Conservation (phyloP, 2,329 filamentous ascomycete genomes). For the Pseudogymnoascus sp. region DNA sequence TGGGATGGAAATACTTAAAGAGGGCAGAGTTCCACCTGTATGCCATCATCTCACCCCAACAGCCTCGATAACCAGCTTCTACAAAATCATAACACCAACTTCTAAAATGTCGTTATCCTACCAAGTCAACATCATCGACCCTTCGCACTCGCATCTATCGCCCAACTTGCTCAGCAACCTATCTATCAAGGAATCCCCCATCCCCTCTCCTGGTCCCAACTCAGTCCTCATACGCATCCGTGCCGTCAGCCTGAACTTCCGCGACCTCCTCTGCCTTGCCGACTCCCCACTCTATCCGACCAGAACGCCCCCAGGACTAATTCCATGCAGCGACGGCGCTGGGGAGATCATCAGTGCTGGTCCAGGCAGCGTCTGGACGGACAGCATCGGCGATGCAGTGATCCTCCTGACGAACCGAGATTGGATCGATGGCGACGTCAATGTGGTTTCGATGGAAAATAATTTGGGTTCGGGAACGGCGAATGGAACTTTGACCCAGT, state of each 20-base stretch:
- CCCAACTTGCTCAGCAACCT: constrained; percentile 39
- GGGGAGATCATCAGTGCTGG: constrained; percentile 34
- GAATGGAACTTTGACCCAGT: neutral
- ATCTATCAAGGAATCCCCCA: constrained; percentile 32
- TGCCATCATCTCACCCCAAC: neutral
- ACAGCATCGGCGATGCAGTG: constrained; percentile 11
- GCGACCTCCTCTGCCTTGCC: constrained; percentile 17
- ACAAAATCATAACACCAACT: neutral
- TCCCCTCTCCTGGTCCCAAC: constrained; percentile 39
- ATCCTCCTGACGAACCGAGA: constrained; percentile 26
- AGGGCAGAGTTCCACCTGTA: neutral
- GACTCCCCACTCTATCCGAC: constrained; percentile 15
- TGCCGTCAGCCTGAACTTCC: constrained; percentile 23
- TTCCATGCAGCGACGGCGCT: constrained; percentile 38
- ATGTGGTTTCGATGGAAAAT: constrained; percentile 17
- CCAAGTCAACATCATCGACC: neutral
- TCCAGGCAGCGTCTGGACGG: neutral
- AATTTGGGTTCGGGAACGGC: constrained; percentile 31
- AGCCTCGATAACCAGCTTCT: neutral
- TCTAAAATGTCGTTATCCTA: neutral
- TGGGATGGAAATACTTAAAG: neutral
- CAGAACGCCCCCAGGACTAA: neutral
- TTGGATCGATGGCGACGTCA: constrained; percentile 40
- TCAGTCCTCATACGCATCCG: constrained; percentile 33
- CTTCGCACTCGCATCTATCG: neutral